These are phyloP conservation scores for Colletotrichum spaethianum DNA, from an alignment of 2,329 filamentous ascomycete genomes.

Conservation along the genomic window DNA sequence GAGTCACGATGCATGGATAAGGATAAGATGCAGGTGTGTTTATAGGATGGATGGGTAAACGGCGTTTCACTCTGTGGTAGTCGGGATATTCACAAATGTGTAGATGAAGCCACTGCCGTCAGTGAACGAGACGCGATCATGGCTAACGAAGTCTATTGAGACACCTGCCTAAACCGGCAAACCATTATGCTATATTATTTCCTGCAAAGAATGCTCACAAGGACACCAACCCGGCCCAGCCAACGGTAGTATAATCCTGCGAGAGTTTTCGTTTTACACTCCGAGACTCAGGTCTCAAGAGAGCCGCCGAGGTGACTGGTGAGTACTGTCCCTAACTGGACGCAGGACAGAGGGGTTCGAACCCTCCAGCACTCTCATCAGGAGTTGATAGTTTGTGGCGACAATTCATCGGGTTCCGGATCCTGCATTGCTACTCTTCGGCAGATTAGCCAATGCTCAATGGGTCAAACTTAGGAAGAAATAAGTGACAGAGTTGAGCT, in stretches of 20 bases:
- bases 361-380: conserved; percentile 25
- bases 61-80: neutral
- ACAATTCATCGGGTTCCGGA: neutral
- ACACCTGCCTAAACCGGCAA: neutral
- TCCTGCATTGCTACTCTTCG: neutral
- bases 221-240: accelerated
- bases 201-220: neutral
- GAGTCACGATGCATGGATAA: neutral
- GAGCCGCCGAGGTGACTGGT: conserved; percentile 1
- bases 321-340: conserved; percentile 13
- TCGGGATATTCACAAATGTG: neutral
- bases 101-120: neutral
- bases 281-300: neutral
- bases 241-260: neutral
- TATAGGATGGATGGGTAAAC: neutral
- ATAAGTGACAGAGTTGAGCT: conserved; percentile 37
- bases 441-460: conserved; percentile 21
- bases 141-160: no score
- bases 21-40: neutral
- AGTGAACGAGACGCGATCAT: neutral
- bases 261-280: conserved; percentile 4
- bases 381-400: neutral
- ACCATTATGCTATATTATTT: neutral
- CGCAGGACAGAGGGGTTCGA: conserved; percentile 14
- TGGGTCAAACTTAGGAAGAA: neutral